phyloP scores from a whole-genome alignment of 257 asterid species.

The Nyctanthes arbortristis region DNA sequence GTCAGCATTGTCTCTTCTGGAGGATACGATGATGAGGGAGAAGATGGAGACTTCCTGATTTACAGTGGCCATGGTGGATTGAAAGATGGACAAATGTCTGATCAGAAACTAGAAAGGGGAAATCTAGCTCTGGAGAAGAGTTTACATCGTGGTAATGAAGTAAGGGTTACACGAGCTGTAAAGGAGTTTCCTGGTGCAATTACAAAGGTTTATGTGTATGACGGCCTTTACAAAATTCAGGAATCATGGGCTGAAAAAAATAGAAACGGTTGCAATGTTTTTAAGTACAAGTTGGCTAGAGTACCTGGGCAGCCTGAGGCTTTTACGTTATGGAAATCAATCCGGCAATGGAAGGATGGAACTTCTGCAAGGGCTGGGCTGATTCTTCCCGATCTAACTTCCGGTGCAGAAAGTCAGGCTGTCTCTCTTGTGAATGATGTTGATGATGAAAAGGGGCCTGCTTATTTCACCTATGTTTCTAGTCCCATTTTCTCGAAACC shows the following conservation, averaged over 20 bases:
- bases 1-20: constrained; percentile 58
- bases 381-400: constrained; percentile 52
- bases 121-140: not conserved
- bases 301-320: constrained; percentile 56
- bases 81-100: constrained; percentile 46
- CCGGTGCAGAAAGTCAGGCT: constrained; percentile 48
- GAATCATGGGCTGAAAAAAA: constrained; percentile 49
- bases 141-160: not conserved
- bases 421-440: constrained; percentile 51
- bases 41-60: constrained; percentile 46
- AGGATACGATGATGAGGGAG: constrained; percentile 56
- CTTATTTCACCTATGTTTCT: constrained; percentile 46
- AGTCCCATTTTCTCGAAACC: constrained; percentile 40
- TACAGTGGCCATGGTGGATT: constrained; percentile 61
- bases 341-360: constrained; percentile 50
- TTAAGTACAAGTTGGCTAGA: constrained; percentile 46
- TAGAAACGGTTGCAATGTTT: constrained; percentile 42
- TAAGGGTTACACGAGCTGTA: constrained; percentile 34
- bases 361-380: constrained; percentile 38
- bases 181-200: constrained; percentile 28
- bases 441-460: constrained; percentile 55
- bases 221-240: constrained; percentile 46
- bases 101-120: constrained; percentile 41
- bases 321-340: constrained; percentile 48
- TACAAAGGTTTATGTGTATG: constrained; percentile 47